These are phyloP conservation scores for Straminergon stramineum DNA, from an alignment of 225 moss, liverwort and hornwort species.

Conservation along the genomic window DNA sequence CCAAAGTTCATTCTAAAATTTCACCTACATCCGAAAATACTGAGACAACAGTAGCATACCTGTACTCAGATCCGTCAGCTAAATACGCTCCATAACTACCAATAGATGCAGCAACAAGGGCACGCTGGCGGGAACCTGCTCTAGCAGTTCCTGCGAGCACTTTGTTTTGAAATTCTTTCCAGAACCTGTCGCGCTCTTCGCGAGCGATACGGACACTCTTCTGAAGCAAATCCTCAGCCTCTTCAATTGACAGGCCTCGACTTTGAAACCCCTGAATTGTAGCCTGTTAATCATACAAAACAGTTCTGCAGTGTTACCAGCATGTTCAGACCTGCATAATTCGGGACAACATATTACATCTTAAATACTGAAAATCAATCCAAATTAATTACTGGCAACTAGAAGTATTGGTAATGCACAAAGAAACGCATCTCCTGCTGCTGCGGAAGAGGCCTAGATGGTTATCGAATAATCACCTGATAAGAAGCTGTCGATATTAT, in stretches of 20 bases:
- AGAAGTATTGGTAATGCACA: neutral
- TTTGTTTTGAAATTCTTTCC: conserved; percentile 47
- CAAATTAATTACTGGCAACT: neutral
- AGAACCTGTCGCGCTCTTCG: conserved; percentile 74
- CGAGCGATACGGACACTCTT: conserved; percentile 70
- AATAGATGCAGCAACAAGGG: conserved; percentile 86
- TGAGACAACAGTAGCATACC: conserved; percentile 22
- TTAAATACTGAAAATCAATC: neutral
- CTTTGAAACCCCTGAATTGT: conserved; percentile 77
- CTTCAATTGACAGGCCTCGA: conserved; percentile 46
- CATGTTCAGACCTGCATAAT: neutral
- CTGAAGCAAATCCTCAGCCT: conserved; percentile 61
- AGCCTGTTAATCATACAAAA: conserved; percentile 41
- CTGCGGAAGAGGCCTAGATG: neutral
- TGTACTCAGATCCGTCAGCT: conserved; percentile 97
- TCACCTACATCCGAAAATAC: neutral
- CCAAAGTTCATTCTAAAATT: neutral
- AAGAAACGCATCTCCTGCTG: neutral
- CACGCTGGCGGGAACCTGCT: conserved; percentile 50
- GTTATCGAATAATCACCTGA: conserved; percentile 40
- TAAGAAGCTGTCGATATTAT: conserved; percentile 89
- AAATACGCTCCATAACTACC: conserved; percentile 98
- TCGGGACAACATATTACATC: neutral
- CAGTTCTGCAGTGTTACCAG: neutral
- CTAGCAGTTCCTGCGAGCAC: conserved; percentile 31